Percentiles rank a stretch among this genome's conserved stretches.
Evolutionary conservation across 2,329 filamentous ascomycete species (phyloP).

Genomic region (Aspergillus pseudonomiae): DNA sequence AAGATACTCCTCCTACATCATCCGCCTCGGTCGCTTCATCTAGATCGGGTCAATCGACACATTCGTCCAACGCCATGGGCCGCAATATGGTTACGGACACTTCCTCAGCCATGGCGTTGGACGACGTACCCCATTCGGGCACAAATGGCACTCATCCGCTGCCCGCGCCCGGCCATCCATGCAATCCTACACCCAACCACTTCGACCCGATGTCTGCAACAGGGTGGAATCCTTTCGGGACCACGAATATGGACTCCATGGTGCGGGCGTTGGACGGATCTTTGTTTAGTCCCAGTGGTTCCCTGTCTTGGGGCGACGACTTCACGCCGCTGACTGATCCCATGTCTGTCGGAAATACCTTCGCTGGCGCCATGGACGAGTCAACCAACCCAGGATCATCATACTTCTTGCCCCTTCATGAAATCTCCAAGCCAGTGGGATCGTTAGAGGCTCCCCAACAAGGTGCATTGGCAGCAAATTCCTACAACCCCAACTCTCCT

Average conservation of each 20-base stretch:
- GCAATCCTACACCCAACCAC: neutral
- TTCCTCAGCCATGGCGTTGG: neutral
- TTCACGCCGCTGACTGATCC: conserved; percentile 10
- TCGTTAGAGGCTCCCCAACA: neutral
- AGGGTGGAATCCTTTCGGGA: conserved; percentile 7
- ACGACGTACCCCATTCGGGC: neutral
- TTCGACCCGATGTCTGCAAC: conserved; percentile 2
- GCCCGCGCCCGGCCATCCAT: neutral
- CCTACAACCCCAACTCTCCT: neutral
- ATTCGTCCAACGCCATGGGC: neutral
- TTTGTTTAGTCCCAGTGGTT: neutral
- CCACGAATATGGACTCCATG: conserved; percentile 6
- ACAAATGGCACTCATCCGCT: neutral
- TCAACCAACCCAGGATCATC: neutral
- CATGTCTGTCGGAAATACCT: neutral
- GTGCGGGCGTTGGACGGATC: conserved; percentile 1
- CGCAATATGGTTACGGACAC: neutral
- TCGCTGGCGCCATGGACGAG: neutral
- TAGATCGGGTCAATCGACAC: neutral
- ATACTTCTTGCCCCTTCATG: neutral
- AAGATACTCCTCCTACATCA: neutral
- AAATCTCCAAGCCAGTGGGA: neutral
- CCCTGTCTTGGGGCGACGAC: conserved; percentile 14
- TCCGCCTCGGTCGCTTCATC: neutral
- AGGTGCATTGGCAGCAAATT: neutral